Conservation (phyloP, 2,329 filamentous ascomycete genomes). For the Colletotrichum sp. region DNA sequence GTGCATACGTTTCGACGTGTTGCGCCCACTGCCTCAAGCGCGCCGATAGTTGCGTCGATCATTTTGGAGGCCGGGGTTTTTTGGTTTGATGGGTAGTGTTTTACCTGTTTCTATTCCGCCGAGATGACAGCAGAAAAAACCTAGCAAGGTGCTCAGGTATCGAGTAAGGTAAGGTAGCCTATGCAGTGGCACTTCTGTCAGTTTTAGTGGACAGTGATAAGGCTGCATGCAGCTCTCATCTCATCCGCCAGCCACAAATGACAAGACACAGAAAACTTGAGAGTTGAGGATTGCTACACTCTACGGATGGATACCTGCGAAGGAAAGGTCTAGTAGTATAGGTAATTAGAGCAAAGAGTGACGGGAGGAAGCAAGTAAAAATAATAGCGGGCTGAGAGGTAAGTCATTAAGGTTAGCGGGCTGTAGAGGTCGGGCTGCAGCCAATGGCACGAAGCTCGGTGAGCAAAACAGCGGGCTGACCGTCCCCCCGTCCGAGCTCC, state of each 20-base stretch:
- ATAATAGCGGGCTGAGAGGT: not conserved
- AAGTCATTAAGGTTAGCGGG: not conserved
- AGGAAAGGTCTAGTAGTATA: not conserved
- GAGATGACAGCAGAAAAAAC: not conserved
- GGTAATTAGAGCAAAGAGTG: not conserved
- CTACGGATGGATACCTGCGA: not conserved
- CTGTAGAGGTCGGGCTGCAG: not conserved
- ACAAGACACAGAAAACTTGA: not conserved
- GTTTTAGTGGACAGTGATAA: not conserved
- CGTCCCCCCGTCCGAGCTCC: not conserved
- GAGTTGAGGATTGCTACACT: not conserved
- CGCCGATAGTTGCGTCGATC: not conserved
- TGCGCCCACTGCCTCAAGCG: constrained; percentile 10
- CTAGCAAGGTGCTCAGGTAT: not conserved
- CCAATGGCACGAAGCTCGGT: not conserved
- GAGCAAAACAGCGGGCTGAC: not conserved
- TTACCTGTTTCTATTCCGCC: not conserved
- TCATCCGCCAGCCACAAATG: not conserved
- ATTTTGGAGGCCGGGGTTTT: not conserved
- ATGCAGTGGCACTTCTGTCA: not conserved
- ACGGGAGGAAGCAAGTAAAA: not conserved
- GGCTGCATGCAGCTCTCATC: not conserved
- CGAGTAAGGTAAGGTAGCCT: not conserved
- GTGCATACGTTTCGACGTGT: constrained; percentile 7
- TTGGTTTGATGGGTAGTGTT: not conserved